Evolutionary conservation across 257 asterid genomes (phyloP).

Genomic region (Gynochthodes officinalis): DNA sequence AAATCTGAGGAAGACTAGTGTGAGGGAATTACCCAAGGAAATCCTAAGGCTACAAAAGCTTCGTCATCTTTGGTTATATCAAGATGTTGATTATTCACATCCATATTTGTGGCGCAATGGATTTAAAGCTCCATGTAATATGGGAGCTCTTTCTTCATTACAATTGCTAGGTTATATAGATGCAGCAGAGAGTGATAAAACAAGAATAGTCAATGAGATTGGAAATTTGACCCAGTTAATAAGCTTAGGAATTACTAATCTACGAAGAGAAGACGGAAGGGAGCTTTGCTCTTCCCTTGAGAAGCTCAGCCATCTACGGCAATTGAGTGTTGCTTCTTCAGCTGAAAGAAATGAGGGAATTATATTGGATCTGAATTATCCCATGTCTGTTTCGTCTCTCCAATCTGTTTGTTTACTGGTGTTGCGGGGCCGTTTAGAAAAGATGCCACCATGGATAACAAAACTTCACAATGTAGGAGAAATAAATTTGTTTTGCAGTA

Average conservation of each 20-base stretch:
- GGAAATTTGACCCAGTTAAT: conserved; percentile 24
- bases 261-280: conserved; percentile 28
- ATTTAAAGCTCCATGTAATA: conserved; percentile 13
- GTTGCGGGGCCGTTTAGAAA: conserved; percentile 6
- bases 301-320: too few relatives aligned
- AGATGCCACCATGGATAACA: conserved; percentile 4
- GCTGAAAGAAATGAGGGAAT: too few relatives aligned
- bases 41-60: too few relatives aligned
- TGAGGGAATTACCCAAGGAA: too few relatives aligned
- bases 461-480: background rate
- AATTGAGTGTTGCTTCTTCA: too few relatives aligned
- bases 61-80: too few relatives aligned
- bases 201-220: conserved; percentile 18
- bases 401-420: background rate
- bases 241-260: conserved; percentile 17
- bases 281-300: conserved; percentile 27
- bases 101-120: background rate
- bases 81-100: too few relatives aligned
- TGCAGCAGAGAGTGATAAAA: conserved; percentile 9
- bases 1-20: too few relatives aligned
- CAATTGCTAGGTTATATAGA: conserved; percentile 9
- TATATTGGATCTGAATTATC: too few relatives aligned
- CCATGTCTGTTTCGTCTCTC: background rate
- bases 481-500: too few relatives aligned
- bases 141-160: conserved; percentile 12